Conservation (phyloP, 768 basidiomycete genomes). For the Gymnopilus junonius region DNA sequence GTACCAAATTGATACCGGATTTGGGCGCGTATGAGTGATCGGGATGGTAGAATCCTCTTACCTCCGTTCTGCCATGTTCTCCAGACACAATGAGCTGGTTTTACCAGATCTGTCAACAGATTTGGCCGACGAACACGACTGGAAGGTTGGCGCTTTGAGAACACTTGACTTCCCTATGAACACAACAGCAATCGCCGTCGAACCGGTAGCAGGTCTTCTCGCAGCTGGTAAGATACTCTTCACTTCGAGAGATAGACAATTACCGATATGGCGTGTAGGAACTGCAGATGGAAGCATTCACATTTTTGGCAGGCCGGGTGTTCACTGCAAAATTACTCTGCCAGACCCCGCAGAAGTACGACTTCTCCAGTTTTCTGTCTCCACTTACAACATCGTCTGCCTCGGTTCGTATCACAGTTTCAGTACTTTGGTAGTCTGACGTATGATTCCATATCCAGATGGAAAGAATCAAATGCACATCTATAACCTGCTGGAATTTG, state of each 20-base stretch:
- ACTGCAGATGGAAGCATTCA: constrained; percentile 66
- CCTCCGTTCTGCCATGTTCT: constrained; percentile 39
- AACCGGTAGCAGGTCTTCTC: constrained; percentile 64
- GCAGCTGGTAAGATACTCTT: constrained; percentile 51
- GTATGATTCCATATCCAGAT: constrained; percentile 41
- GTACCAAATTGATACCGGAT: not conserved
- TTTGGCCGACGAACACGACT: constrained; percentile 58
- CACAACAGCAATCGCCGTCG: constrained; percentile 56
- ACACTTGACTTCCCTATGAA: constrained; percentile 54
- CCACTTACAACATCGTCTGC: constrained; percentile 58
- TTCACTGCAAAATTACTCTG: constrained; percentile 52
- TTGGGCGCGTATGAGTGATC: constrained; percentile 2
- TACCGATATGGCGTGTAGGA: constrained; percentile 42
- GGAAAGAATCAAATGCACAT: constrained; percentile 57
- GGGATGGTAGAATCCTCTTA: constrained; percentile 1
- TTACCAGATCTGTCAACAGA: constrained; percentile 62
- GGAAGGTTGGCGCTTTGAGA: constrained; percentile 56
- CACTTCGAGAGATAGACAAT: not conserved
- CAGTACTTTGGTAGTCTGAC: not conserved
- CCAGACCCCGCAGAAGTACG: constrained; percentile 53
- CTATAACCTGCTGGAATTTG: constrained; percentile 60
- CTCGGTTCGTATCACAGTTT: constrained; percentile 51
- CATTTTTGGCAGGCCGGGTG: constrained; percentile 71
- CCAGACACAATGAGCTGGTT: constrained; percentile 36
- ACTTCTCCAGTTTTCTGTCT: constrained; percentile 64